A percentile compares a stretch with the other conserved stretches of the same genome.
These are phyloP conservation scores for Bombardia bombarda DNA, from an alignment of 495 filamentous ascomycete genomes.

Conservation along the genomic window DNA sequence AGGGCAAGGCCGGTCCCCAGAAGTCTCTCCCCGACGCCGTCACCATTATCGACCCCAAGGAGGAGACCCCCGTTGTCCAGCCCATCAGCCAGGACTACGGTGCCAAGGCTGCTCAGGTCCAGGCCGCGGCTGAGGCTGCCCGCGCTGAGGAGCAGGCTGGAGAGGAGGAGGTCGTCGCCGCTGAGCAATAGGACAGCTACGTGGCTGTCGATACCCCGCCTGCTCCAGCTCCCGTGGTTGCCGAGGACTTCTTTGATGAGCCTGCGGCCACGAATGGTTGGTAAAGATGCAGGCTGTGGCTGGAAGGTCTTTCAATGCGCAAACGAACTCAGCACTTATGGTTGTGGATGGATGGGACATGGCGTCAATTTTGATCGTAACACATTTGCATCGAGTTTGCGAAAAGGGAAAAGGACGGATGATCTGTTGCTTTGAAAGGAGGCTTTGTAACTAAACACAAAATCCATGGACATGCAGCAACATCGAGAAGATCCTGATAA, in stretches of 20 bases:
- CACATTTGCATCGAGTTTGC: constrained; percentile 27
- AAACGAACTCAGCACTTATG: constrained; percentile 14
- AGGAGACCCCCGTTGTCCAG: constrained; percentile 88
- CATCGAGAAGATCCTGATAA: constrained; percentile 18
- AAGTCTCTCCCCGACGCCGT: constrained; percentile 97
- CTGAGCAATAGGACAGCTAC: constrained; percentile 39
- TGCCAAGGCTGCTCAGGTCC: constrained; percentile 84
- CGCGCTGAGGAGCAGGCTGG: constrained; percentile 61
- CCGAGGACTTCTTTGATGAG: neutral
- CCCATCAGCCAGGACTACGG: constrained; percentile 97
- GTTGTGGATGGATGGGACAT: constrained; percentile 25
- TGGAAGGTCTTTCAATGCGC: constrained; percentile 10
- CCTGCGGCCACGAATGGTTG: neutral
- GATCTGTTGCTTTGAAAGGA: constrained; percentile 15
- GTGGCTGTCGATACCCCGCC: constrained; percentile 4
- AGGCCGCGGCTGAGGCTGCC: constrained; percentile 52
- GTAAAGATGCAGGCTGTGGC: constrained; percentile 8
- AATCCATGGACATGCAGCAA: constrained; percentile 15
- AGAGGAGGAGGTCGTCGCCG: constrained; percentile 40
- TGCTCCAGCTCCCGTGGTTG: neutral
- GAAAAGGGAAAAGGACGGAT: constrained; percentile 24
- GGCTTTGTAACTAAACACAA: constrained; percentile 16
- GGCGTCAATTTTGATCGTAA: constrained; percentile 29
- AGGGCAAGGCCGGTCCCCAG: constrained; percentile 94
- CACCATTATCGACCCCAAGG: constrained; percentile 99